A percentile compares a stretch with the other conserved stretches of the same genome.
Conservation (phyloP, 768 basidiomycete genomes). For the Xerocomellus amylosporus region DNA sequence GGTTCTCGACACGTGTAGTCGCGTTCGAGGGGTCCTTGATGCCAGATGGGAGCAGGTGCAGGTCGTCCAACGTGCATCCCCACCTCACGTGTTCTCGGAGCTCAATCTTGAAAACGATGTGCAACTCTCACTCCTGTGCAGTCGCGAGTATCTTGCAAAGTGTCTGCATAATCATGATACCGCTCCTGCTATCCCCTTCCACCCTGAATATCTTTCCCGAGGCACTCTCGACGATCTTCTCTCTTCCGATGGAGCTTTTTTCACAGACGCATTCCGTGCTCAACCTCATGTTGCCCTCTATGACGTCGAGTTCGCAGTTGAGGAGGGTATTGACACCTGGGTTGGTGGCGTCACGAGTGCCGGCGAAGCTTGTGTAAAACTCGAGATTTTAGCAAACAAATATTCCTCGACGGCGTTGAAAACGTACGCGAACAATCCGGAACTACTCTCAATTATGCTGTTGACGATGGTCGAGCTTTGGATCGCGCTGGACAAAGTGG, state of each 20-base stretch:
- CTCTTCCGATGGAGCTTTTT: constrained; percentile 4
- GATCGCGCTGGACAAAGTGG: no score
- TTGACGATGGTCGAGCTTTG: no score
- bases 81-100: constrained; percentile 4
- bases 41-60: constrained; percentile 36
- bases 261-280: not conserved
- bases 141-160: constrained; percentile 28
- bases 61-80: not conserved
- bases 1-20: constrained; percentile 36
- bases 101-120: constrained; percentile 33
- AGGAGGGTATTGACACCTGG: constrained; percentile 16
- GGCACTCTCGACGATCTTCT: not conserved
- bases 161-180: constrained; percentile 1
- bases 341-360: constrained; percentile 17
- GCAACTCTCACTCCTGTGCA: constrained; percentile 31
- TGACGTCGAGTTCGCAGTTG: constrained; percentile 39
- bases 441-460: no score
- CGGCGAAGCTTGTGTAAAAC: constrained; percentile 20
- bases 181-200: constrained; percentile 6
- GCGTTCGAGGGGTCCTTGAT: constrained; percentile 38
- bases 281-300: constrained; percentile 25
- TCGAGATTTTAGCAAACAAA: constrained; percentile 24
- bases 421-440: constrained; percentile 19
- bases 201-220: constrained; percentile 4
- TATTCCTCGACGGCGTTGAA: constrained; percentile 26